phyloP scores from a whole-genome alignment of 306 rosid genomes.

The Cucurbita moschata region DNA sequence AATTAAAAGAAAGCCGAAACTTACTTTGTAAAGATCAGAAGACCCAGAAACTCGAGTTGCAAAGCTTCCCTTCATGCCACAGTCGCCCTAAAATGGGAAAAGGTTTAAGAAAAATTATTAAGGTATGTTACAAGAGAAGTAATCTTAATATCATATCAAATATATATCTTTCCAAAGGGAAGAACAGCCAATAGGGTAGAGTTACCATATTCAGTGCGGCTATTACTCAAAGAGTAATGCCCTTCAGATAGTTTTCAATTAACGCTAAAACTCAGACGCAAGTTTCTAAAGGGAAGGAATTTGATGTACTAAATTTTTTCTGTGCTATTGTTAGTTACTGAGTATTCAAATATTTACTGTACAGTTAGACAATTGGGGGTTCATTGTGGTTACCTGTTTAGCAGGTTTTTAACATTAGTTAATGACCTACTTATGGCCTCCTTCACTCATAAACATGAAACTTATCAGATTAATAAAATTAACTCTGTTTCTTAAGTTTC shows the following conservation, averaged over 20 bases:
- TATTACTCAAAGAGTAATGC: background rate
- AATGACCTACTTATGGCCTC: background rate
- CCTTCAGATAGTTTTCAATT: background rate
- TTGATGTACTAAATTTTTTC: background rate
- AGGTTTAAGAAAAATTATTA: background rate
- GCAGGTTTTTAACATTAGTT: background rate
- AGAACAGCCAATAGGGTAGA: background rate
- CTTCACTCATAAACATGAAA: background rate
- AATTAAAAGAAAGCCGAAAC: constrained; percentile 10
- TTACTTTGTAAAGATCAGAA: constrained; percentile 79
- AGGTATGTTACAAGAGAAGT: background rate
- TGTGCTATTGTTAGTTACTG: background rate
- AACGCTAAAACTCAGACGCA: background rate
- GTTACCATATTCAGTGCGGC: background rate
- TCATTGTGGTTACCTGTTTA: background rate
- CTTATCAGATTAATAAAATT: background rate
- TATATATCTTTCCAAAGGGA: background rate
- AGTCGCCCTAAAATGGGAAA: constrained; percentile 46
- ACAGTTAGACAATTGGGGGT: background rate
- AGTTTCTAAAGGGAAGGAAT: background rate
- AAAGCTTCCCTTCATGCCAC: constrained; percentile 75
- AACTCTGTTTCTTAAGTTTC: background rate
- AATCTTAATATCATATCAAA: background rate
- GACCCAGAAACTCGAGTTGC: constrained; percentile 94
- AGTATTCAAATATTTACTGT: background rate